phyloP scores from a whole-genome alignment of 2,329 filamentous ascomycete genomes.

The Aspergillus sclerotialis region DNA sequence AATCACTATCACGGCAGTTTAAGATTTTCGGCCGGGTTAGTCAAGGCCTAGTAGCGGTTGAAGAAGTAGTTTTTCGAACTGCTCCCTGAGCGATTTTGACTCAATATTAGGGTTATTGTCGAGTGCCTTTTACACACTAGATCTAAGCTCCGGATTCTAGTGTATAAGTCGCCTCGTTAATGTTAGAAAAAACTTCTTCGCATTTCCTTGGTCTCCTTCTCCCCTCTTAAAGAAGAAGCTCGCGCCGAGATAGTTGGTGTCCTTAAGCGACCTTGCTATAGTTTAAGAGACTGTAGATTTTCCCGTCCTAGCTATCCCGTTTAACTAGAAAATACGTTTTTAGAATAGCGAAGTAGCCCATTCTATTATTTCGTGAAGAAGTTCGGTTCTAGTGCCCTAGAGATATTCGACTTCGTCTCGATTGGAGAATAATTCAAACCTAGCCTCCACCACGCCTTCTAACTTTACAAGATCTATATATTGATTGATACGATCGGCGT shows the following conservation, averaged over 20 bases:
- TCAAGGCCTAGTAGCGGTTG: conserved; percentile 16
- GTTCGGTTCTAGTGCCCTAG: neutral
- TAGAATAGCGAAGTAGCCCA: no score
- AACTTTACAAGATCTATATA: conserved; percentile 5
- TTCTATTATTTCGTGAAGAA: no score
- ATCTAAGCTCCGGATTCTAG: conserved; percentile 18
- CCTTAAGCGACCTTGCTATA: neutral
- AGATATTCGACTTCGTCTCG: conserved; percentile 2
- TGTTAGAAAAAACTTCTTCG: conserved; percentile 32
- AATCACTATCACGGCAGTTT: conserved; percentile 17
- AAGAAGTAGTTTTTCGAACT: conserved; percentile 18
- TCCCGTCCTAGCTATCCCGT: conserved; percentile 1
- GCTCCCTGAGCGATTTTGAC: conserved; percentile 14
- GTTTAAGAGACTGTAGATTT: conserved; percentile 2
- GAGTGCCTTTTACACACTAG: conserved; percentile 9
- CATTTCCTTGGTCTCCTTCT: conserved; percentile 30
- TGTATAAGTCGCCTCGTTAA: conserved; percentile 20
- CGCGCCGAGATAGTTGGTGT: no score
- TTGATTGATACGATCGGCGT: neutral
- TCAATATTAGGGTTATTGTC: conserved; percentile 15
- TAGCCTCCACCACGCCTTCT: conserved; percentile 5
- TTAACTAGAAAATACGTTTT: conserved; percentile 4
- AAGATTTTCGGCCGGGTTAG: no score
- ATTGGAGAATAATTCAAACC: conserved; percentile 6
- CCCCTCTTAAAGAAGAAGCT: conserved; percentile 41